Conservation (phyloP, 257 asterid species). For the Rehmannia glutinosa region DNA sequence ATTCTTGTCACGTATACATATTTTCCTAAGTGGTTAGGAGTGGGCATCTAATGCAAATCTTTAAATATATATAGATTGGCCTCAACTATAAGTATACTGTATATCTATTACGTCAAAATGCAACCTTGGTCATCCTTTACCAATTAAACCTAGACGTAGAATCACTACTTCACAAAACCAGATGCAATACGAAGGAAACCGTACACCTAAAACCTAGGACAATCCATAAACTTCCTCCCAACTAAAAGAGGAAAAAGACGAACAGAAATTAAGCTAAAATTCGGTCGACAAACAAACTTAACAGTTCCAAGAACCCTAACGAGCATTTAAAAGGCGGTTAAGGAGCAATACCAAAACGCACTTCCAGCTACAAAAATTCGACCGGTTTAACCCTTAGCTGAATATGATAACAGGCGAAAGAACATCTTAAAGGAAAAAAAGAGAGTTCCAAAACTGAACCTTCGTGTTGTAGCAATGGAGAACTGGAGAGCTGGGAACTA, state of each 20-base stretch:
- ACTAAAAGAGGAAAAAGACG: background rate
- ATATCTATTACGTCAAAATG: background rate
- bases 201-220: background rate
- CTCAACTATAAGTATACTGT: no score
- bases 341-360: background rate
- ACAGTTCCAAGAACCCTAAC: background rate
- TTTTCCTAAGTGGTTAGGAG: background rate
- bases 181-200: background rate
- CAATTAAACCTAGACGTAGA: background rate
- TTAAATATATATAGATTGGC: no score
- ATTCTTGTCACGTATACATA: background rate
- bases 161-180: background rate
- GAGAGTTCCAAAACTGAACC: no score
- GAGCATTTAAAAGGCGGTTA: background rate
- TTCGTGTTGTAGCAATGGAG: background rate
- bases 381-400: background rate
- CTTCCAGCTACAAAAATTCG: background rate
- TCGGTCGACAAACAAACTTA: background rate
- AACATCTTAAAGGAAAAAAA: background rate
- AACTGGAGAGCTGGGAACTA: conserved; percentile 1
- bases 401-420: background rate
- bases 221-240: no score
- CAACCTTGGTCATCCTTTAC: background rate
- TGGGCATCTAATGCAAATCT: background rate
- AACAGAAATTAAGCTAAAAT: background rate